Base-by-base conservation (phyloP, 371 early-diverging fungal genomes). In the Globomyces sp. region DNA sequence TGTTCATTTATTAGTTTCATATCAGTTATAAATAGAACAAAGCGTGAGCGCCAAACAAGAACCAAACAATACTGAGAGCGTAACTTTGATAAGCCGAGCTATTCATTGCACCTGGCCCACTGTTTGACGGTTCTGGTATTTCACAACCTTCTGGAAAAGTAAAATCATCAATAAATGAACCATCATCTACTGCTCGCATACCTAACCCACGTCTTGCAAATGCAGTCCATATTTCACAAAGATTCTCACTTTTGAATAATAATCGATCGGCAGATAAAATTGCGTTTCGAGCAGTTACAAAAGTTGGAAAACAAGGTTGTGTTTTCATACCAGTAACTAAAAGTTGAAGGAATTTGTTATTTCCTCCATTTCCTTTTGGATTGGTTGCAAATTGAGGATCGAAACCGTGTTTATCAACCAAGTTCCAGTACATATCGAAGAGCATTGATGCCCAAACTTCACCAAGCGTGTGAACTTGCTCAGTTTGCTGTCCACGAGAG, bases 121-220 rank as follows among this genome's bases (percentile, higher is more conserved):
- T 24, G 24, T 24, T 24, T 24, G 24, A 24, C 24, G 24, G 24
- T 24, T 24, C 24, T 24, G 24, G 24, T 24, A 24, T 24, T 24
- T 24, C 55, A 39, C 71, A 71, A 8, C 58, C 55, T 5, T 68
- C 60, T 34, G 71, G 71, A 10, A 72, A 34, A 13, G 60, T 64
- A 42, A 34, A 43, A 63, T 69, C 64, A 58, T 72, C 59, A 10
- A 51, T 48, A 61, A 66, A 69, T 11, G 49, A 52, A 24, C 24
- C 24, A 8, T 9, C 6, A 4, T 42, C 67, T 9, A 4, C 43
- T 11, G 78, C 80, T 11, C 52, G 62, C 39, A 40, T 4, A 39
- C 96, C 96, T 59, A 95, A 78, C 45, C 96, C 96, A 58, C 97
- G 89, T 75, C 91, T 93, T 50, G 94, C 88, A 80, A 96, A 96